Conservation (phyloP, 441 rosid species). For the Erysimum cheiri region DNA sequence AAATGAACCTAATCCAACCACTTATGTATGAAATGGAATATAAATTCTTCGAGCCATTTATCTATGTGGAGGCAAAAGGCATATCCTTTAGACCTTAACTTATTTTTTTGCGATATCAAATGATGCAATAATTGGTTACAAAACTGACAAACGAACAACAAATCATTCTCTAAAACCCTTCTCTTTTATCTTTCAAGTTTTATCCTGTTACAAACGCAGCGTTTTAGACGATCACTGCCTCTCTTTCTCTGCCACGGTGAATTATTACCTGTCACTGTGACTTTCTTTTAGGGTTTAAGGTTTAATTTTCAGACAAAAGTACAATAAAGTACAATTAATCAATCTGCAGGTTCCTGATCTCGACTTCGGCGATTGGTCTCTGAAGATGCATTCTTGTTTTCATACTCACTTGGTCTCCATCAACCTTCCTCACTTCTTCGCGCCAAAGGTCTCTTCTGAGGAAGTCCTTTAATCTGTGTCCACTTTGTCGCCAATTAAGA, state of each 20-base stretch:
- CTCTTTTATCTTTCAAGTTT: not conserved
- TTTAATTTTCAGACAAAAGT: slow-evolving; percentile 20
- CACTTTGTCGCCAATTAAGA: not conserved
- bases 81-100: slow-evolving; percentile 1
- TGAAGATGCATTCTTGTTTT: slow-evolving; percentile 50
- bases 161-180: not conserved
- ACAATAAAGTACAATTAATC: slow-evolving; percentile 4
- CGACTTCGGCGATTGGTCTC: slow-evolving; percentile 13
- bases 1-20: slow-evolving; percentile 50
- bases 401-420: slow-evolving; percentile 46
- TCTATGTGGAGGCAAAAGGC: not conserved
- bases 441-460: slow-evolving; percentile 51
- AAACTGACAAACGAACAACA: not conserved
- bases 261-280: not conserved
- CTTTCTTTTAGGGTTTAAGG: slow-evolving; percentile 30
- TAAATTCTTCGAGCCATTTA: not conserved
- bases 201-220: not conserved
- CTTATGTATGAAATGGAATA: not conserved
- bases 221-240: not conserved
- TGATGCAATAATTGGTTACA: not conserved
- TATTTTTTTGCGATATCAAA: not conserved
- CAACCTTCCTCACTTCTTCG: slow-evolving; percentile 47
- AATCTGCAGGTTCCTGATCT: slow-evolving; percentile 16
- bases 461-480: not conserved
- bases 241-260: not conserved